Conservation (phyloP, 306 rosid genomes). For the Albizia julibrissin region DNA sequence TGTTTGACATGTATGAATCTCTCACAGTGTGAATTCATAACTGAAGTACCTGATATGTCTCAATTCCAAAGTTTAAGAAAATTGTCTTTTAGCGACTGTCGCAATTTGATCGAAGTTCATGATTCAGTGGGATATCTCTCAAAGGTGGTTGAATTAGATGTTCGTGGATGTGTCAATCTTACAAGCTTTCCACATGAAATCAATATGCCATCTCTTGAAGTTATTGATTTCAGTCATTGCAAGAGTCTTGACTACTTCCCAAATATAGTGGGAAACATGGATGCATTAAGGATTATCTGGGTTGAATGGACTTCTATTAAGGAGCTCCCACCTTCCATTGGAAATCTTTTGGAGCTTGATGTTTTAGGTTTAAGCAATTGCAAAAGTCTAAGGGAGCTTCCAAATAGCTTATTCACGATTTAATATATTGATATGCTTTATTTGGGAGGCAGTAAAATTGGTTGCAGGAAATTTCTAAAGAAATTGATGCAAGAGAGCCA, state of each 20-base stretch:
- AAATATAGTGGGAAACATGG: slow-evolving; percentile 4
- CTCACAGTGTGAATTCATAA: neutral
- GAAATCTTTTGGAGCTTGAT: slow-evolving; percentile 4
- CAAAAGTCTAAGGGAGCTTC: neutral
- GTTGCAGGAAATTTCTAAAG: neutral
- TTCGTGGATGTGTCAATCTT: neutral
- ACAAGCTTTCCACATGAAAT: neutral
- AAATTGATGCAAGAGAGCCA: neutral
- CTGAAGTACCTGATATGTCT: neutral
- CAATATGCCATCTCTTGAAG: slow-evolving; percentile 15
- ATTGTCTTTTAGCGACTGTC: no score
- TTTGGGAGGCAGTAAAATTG: neutral
- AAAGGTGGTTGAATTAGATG: neutral
- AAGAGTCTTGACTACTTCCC: slow-evolving; percentile 7
- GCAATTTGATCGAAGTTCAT: no score
- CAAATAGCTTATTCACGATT: neutral
- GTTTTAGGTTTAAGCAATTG: neutral
- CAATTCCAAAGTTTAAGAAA: neutral
- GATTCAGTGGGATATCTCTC: neutral
- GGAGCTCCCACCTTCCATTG: slow-evolving; percentile 16
- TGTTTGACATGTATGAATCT: no score
- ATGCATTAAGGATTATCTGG: neutral
- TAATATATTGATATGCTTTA: neutral
- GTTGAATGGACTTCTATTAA: neutral
- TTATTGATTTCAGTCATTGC: neutral